phyloP scores from a whole-genome alignment of 202 grass and related monocot species.

The Elaeis oleifera region DNA sequence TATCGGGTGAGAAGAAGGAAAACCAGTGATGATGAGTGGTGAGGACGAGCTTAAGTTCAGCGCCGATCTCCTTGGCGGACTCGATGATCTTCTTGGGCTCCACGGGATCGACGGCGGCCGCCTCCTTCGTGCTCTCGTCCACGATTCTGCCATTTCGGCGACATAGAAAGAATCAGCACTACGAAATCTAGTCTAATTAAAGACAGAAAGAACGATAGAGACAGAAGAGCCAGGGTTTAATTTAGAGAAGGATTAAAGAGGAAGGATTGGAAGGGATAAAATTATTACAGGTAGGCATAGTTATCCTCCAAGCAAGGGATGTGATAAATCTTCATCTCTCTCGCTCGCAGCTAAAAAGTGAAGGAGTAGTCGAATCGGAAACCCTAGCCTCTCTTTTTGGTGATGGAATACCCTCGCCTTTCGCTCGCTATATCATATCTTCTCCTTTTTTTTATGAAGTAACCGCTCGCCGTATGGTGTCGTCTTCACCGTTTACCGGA shows the following conservation, averaged over 20 bases:
- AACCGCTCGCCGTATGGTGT: no score
- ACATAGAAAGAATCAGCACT: not conserved
- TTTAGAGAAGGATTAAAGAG: not conserved
- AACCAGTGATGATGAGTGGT: constrained; percentile 94
- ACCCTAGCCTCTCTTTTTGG: no score
- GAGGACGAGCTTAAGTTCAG: constrained; percentile 47
- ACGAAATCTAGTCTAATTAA: no score
- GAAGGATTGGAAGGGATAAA: not conserved
- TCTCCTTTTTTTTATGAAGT: no score
- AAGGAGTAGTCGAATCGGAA: no score
- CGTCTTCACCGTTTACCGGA: no score
- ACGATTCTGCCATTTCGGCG: constrained; percentile 44
- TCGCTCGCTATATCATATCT: no score
- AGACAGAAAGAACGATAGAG: not conserved
- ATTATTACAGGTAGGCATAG: constrained; percentile 74
- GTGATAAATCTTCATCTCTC: constrained; percentile 68
- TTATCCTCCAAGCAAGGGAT: constrained; percentile 80
- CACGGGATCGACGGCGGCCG: constrained; percentile 72
- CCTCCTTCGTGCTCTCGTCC: constrained; percentile 67
- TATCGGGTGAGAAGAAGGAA: not conserved
- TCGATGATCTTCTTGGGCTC: constrained; percentile 73
- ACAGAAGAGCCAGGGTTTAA: not conserved
- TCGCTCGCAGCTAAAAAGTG: no score
- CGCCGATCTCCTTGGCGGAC: constrained; percentile 54
- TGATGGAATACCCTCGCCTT: no score